Conservation (phyloP, 2,329 filamentous ascomycete species). For the Chaetomium olivaceum region DNA sequence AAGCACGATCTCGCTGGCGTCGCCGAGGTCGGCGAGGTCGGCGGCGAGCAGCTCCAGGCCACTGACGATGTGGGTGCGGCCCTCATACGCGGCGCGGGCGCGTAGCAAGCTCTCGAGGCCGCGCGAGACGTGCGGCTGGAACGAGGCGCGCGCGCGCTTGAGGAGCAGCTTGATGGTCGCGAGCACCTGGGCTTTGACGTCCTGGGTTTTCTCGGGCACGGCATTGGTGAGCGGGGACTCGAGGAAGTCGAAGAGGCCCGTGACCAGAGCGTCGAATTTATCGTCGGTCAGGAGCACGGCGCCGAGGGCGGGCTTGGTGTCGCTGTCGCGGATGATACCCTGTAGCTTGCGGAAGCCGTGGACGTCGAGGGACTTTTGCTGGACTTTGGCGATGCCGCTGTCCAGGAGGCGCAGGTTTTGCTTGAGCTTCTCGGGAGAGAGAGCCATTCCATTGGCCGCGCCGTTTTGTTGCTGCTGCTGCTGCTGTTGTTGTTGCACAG, state of each 20-base stretch:
- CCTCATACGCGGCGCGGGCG: conserved; percentile 66
- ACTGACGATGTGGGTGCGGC: conserved; percentile 68
- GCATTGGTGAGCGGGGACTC: conserved; percentile 59
- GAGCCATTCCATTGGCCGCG: conserved; percentile 26
- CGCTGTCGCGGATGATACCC: conserved; percentile 68
- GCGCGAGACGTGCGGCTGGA: conserved; percentile 66
- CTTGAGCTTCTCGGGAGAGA: conserved; percentile 54
- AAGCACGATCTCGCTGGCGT: conserved; percentile 60
- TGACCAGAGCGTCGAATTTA: conserved; percentile 67
- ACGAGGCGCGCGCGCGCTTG: conserved; percentile 64
- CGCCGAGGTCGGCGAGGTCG: conserved; percentile 67
- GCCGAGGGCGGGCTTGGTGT: conserved; percentile 42
- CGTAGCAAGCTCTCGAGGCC: conserved; percentile 67
- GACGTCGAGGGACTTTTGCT: conserved; percentile 70
- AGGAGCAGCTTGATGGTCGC: conserved; percentile 73
- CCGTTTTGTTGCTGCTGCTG: conserved; percentile 25
- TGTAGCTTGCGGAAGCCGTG: conserved; percentile 80
- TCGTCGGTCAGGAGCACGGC: conserved; percentile 58
- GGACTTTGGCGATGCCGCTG: conserved; percentile 73
- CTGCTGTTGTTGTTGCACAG: conserved; percentile 8
- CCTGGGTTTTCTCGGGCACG: conserved; percentile 64
- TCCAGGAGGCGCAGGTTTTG: conserved; percentile 65
- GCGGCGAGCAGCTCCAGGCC: conserved; percentile 73
- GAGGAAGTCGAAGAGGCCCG: conserved; percentile 71
- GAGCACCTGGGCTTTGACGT: conserved; percentile 73